phyloP scores from a whole-genome alignment of 202 grass and related monocot genomes.

The Cymbopogon flexuosus region DNA sequence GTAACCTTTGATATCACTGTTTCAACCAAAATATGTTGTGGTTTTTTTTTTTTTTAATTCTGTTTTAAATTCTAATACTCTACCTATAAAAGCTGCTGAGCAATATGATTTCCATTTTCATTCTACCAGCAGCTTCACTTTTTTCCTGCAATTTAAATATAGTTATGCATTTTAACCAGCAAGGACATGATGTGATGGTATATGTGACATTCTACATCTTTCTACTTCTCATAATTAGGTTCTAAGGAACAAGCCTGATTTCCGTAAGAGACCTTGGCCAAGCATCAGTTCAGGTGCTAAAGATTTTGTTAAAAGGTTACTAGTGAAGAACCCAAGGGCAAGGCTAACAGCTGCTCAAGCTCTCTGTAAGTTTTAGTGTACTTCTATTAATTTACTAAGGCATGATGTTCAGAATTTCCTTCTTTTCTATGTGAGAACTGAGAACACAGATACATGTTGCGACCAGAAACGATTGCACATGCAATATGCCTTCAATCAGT shows the following conservation, averaged over 20 bases:
- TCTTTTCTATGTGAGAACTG: neutral
- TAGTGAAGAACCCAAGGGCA: slow-evolving; percentile 91
- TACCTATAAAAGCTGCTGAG: neutral
- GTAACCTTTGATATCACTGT: neutral
- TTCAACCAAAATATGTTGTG: slow-evolving; percentile 3
- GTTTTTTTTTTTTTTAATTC: neutral
- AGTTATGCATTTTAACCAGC: slow-evolving; percentile 35
- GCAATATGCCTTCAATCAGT: neutral
- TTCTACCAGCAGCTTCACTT: neutral
- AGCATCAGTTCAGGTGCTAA: slow-evolving; percentile 76
- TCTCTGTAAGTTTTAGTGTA: slow-evolving; percentile 64
- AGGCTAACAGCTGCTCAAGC: slow-evolving; percentile 98
- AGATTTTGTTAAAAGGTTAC: slow-evolving; percentile 90
- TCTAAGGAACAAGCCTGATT: slow-evolving; percentile 94
- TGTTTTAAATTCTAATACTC: neutral
- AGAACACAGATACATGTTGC: slow-evolving; percentile 2
- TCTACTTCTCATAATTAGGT: slow-evolving; percentile 55
- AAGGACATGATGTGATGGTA: neutral
- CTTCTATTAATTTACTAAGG: slow-evolving; percentile 1
- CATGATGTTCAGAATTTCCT: neutral
- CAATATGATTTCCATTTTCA: neutral
- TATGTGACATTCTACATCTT: slow-evolving; percentile 21
- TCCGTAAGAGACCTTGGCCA: slow-evolving; percentile 89
- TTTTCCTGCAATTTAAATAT: slow-evolving; percentile 20
- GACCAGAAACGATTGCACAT: too few species aligned